Evolutionary conservation across 768 basidiomycete genomes (phyloP), one percentile per base, ranked within the genome.

Genomic region (Trametes elegans): DNA sequence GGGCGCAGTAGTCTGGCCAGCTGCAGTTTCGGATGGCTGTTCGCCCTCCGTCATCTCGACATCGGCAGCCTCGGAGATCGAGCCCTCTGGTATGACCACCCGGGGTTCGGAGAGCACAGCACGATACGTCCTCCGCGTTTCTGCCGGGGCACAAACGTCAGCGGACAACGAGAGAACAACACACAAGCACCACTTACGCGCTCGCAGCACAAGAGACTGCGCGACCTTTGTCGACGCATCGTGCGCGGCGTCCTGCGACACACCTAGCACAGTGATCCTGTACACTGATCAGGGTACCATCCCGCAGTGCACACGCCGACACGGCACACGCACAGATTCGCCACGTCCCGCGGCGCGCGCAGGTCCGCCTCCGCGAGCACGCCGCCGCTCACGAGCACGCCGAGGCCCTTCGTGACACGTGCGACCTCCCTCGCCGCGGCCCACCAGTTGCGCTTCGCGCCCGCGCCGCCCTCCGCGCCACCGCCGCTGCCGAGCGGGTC

Each of bases 361-460:
- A 88, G 66, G 67, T 91, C 85, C 14, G 77, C 77, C 39, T 82
- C 76, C 5, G 75, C 70, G n/a, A 77, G 68, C 0, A 81, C 84
- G 0, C 88, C 89, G 1, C 88, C 80, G 55, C 86, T 87, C 7
- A 92, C 74, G 11, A 95, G 66, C 48, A 93, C 66, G 0, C 83
- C 86, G 65, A 84, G 89, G 1, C 91, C 90, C 60, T 90, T 90
- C 3, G 90, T 87, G 1, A 91, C 90, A 1, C 92, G 78, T 16
- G 83, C 77, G 2, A 94, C 74, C 69, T 95, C 92, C 29, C 85
- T 74, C 10, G 89, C 82, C 0, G 82, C 77, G 0, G 87, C 83
- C 92, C 92, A 90, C 91, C 90, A 90, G 60, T 92, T 90, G 35
- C 88, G 73, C 71, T 88, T 89, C 4, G 82, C 80, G 8, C 68